Conservation (phyloP, 306 rosid genomes). For the Quercus robur region DNA sequence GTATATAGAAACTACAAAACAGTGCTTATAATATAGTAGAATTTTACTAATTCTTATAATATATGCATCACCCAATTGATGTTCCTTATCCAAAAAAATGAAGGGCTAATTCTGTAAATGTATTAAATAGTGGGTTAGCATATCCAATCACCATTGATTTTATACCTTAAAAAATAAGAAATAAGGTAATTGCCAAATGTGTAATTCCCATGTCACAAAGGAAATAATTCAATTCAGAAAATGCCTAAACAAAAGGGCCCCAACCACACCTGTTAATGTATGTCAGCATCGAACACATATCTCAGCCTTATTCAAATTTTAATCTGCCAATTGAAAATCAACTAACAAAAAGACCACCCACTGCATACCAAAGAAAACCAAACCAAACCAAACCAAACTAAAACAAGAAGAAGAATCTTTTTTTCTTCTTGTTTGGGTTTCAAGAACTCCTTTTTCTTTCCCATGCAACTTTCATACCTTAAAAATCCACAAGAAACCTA, state of each 20-base stretch:
- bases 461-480: slow-evolving; percentile 19
- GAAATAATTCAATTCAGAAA: slow-evolving; percentile 29
- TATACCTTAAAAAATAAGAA: slow-evolving; percentile 4
- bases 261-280: slow-evolving; percentile 33
- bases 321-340: slow-evolving; percentile 34
- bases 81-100: slow-evolving; percentile 19
- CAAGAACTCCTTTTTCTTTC: slow-evolving; percentile 36
- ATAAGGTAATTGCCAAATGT: slow-evolving; percentile 21
- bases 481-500: slow-evolving; percentile 20
- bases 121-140: neutral
- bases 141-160: slow-evolving; percentile 24
- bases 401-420: slow-evolving; percentile 45
- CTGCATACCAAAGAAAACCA: slow-evolving; percentile 37
- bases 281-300: slow-evolving; percentile 53
- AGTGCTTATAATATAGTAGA: neutral
- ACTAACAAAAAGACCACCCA: slow-evolving; percentile 29
- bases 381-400: slow-evolving; percentile 29
- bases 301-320: slow-evolving; percentile 45
- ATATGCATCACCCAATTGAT: neutral
- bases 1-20: neutral
- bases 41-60: neutral
- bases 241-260: slow-evolving; percentile 24
- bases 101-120: slow-evolving; percentile 30
- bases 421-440: slow-evolving; percentile 47
- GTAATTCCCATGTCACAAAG: slow-evolving; percentile 10